phyloP scores from a whole-genome alignment of 2,329 filamentous ascomycete genomes.

The Alternaria ethzedia region DNA sequence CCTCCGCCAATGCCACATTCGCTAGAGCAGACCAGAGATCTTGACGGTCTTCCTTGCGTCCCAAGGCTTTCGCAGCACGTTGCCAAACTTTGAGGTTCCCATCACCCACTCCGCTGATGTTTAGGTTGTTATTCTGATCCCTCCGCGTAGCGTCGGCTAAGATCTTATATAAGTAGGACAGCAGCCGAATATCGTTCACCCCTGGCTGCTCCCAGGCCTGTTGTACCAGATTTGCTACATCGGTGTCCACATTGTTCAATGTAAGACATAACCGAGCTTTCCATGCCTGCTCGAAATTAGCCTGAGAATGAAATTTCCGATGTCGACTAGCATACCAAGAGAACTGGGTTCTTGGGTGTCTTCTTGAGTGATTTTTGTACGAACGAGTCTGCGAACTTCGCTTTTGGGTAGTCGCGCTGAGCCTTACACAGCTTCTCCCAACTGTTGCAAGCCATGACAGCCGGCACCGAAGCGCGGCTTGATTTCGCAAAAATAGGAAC shows the following conservation, averaged over 20 bases:
- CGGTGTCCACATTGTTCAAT: conserved; percentile 14
- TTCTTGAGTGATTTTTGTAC: conserved; percentile 46
- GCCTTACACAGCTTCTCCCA: conserved; percentile 44
- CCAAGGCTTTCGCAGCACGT: conserved; percentile 33
- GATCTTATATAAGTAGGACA: conserved; percentile 37
- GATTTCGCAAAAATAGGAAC: background rate
- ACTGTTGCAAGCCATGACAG: conserved; percentile 41
- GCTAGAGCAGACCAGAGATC: conserved; percentile 39
- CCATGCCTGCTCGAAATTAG: conserved; percentile 35
- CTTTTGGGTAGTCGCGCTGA: conserved; percentile 41
- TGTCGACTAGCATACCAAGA: conserved; percentile 27
- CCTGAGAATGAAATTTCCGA: background rate
- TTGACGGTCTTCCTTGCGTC: conserved; percentile 28
- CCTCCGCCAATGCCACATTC: conserved; percentile 33
- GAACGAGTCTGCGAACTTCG: conserved; percentile 43
- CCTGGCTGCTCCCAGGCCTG: conserved; percentile 31
- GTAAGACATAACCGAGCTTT: conserved; percentile 35
- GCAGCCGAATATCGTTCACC: conserved; percentile 32
- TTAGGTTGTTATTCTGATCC: background rate
- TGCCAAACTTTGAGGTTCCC: conserved; percentile 36
- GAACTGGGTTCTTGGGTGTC: conserved; percentile 44
- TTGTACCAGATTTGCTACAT: conserved; percentile 18
- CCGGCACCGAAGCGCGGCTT: background rate
- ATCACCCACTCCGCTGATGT: conserved; percentile 24
- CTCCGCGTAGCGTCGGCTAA: conserved; percentile 27